phyloP scores from a whole-genome alignment of 2,329 filamentous ascomycete species.

The Colletotrichum sp. region DNA sequence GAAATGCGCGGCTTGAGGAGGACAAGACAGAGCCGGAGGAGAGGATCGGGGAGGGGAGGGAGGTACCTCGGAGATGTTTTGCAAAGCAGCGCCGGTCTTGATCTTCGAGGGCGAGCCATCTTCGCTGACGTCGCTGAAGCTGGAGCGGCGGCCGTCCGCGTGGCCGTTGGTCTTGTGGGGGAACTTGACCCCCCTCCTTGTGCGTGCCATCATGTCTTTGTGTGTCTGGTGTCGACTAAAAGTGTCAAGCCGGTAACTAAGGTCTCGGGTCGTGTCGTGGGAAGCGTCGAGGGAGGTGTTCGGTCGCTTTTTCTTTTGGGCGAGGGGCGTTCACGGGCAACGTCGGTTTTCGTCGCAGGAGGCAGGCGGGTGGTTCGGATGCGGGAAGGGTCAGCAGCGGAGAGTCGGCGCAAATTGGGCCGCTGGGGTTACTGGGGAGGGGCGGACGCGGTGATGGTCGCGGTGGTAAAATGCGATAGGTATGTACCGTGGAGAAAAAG shows the following conservation, averaged over 20 bases:
- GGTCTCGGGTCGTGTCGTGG: background rate
- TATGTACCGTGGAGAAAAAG: background rate
- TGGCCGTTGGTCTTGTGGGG: conserved; percentile 56
- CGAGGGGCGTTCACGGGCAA: background rate
- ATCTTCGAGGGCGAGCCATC: conserved; percentile 44
- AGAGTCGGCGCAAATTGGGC: conserved; percentile 20
- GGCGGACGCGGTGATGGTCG: background rate
- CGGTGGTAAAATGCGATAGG: background rate
- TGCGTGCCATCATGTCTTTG: conserved; percentile 35
- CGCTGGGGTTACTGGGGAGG: background rate
- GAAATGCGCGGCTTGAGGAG: background rate
- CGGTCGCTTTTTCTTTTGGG: background rate
- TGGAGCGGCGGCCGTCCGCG: conserved; percentile 65
- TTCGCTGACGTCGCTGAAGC: conserved; percentile 75
- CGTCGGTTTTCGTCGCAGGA: background rate
- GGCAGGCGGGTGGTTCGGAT: conserved; percentile 15
- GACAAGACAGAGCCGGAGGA: too few species aligned
- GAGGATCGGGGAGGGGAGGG: background rate
- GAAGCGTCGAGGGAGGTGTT: background rate
- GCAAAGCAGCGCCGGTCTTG: conserved; percentile 29
- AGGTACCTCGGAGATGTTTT: conserved; percentile 42
- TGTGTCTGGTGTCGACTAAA: background rate
- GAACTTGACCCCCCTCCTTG: conserved; percentile 60
- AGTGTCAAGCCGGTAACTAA: background rate
- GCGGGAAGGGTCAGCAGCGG: conserved; percentile 2